Conservation (phyloP, 2,329 filamentous ascomycete genomes). For the Polychaeton citri region DNA sequence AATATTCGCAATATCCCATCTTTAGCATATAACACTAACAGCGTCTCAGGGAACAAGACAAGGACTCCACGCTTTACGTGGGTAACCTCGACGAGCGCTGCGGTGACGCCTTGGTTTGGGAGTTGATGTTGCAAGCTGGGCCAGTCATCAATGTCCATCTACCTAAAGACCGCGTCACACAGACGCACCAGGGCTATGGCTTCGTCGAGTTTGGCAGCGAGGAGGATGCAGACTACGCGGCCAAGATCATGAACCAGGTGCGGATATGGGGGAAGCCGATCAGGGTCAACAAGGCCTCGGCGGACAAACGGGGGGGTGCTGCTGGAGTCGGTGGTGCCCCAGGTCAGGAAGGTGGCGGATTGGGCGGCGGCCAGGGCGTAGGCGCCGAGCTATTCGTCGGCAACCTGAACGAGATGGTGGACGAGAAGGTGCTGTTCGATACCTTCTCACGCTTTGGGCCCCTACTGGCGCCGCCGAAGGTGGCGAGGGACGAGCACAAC, state of each 20-base stretch:
- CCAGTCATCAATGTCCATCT: conserved; percentile 97
- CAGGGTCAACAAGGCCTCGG: conserved; percentile 85
- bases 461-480: conserved; percentile 73
- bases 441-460: conserved; percentile 87
- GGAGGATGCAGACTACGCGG: conserved; percentile 91
- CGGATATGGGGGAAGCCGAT: conserved; percentile 88
- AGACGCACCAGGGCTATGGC: conserved; percentile 93
- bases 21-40: conserved; percentile 6
- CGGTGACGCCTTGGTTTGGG: conserved; percentile 80
- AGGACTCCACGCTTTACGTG: conserved; percentile 94
- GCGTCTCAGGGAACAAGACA: conserved; percentile 76
- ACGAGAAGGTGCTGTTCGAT: conserved; percentile 92
- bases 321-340: conserved; percentile 58
- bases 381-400: conserved; percentile 95
- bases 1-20: neutral
- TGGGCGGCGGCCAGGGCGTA: conserved; percentile 79
- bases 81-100: conserved; percentile 97
- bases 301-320: conserved; percentile 87
- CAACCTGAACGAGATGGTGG: conserved; percentile 85
- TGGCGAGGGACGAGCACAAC: conserved; percentile 77
- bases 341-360: conserved; percentile 19
- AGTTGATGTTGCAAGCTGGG: conserved; percentile 95
- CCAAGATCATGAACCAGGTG: conserved; percentile 92
- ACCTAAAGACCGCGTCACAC: conserved; percentile 93
- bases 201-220: conserved; percentile 98